Percentiles rank a stretch among this genome's conserved stretches.
phyloP scores from a whole-genome alignment of 2,329 filamentous ascomycete species.

The Rhexocercosporidium sp. region DNA sequence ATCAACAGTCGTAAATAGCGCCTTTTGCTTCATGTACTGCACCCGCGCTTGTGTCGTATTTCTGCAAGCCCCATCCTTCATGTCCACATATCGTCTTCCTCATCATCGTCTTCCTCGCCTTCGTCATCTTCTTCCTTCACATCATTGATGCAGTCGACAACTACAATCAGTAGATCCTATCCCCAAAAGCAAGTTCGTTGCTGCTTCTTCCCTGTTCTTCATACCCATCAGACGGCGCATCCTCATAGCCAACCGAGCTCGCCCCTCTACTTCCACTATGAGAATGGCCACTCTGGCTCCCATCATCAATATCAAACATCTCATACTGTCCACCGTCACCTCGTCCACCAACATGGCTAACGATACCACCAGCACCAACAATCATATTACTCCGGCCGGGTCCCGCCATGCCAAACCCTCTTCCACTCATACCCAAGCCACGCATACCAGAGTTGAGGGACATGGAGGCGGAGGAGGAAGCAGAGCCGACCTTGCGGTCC shows the following conservation, averaged over 20 bases:
- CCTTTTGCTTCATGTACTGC: background rate
- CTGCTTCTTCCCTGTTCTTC: conserved; percentile 28
- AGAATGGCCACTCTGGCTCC: conserved; percentile 44
- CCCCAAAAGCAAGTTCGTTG: conserved; percentile 48
- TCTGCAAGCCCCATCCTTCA: conserved; percentile 5
- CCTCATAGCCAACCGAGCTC: conserved; percentile 50
- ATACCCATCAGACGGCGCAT: conserved; percentile 40
- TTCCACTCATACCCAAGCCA: conserved; percentile 10
- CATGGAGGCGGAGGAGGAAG: conserved; percentile 15
- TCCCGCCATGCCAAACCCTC: conserved; percentile 27
- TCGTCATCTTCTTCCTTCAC: background rate
- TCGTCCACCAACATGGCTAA: conserved; percentile 18
- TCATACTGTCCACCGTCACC: conserved; percentile 44
- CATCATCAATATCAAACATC: conserved; percentile 54
- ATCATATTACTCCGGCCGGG: conserved; percentile 30
- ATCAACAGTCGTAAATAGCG: conserved; percentile 26
- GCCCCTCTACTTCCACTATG: conserved; percentile 38
- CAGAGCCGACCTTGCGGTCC: conserved; percentile 66
- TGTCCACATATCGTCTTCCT: background rate
- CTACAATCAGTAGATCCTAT: conserved; percentile 49
- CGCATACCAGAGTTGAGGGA: conserved; percentile 22
- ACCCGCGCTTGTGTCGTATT: conserved; percentile 11
- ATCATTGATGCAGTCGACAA: background rate
- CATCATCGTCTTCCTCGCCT: background rate
- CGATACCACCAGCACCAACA: conserved; percentile 24